Percentiles rank a stretch among this genome's conserved stretches.
Evolutionary conservation across 192 early-diverging fungal genomes (phyloP).

Genomic region (Diversispora epigaea): DNA sequence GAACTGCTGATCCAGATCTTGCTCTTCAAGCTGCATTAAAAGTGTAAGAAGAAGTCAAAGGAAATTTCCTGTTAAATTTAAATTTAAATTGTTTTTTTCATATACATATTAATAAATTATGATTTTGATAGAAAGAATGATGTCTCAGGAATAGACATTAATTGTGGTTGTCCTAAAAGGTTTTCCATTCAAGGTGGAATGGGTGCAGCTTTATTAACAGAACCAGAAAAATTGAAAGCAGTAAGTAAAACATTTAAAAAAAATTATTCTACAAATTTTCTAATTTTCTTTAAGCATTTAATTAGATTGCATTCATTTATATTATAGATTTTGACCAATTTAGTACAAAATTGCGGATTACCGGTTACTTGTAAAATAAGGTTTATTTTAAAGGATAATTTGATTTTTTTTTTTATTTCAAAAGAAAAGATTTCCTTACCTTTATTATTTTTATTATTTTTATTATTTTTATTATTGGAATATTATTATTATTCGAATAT

Average conservation of each 20-base stretch:
- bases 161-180: conserved; percentile 97
- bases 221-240: conserved; percentile 77
- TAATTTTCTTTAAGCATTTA: background rate
- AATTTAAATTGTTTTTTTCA: background rate
- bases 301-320: background rate
- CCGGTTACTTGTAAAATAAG: conserved; percentile 91
- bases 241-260: conserved; percentile 39
- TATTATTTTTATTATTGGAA: too few relatives aligned
- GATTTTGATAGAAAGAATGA: conserved; percentile 62
- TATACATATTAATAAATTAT: conserved; percentile 2
- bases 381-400: conserved; percentile 32
- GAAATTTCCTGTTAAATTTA: conserved; percentile 21
- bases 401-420: background rate
- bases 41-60: conserved; percentile 56
- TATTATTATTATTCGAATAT: too few relatives aligned
- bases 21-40: conserved; percentile 82
- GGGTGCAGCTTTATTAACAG: conserved; percentile 86
- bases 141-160: conserved; percentile 89
- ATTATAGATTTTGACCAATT: conserved; percentile 59
- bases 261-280: background rate
- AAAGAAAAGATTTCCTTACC: background rate
- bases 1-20: conserved; percentile 81
- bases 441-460: background rate
- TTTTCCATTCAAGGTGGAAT: conserved; percentile 93
- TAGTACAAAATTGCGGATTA: conserved; percentile 71